Conservation (phyloP, 148 eudicot genomes). For the Persicaria tinctoria region DNA sequence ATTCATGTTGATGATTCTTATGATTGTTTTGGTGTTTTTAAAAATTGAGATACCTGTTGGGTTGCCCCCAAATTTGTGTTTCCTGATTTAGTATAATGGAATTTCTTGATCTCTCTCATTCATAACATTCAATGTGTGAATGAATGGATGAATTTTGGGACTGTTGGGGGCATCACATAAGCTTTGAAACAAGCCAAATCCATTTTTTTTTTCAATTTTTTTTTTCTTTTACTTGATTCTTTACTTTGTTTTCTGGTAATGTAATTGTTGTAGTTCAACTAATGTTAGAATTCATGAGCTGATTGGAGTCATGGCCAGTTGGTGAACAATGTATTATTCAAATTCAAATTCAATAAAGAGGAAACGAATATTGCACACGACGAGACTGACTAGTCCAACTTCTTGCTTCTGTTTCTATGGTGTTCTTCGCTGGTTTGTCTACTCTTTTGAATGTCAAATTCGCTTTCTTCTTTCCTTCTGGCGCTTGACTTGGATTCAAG, state of each 20-base stretch:
- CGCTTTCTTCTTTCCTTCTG: neutral
- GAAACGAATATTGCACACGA: neutral
- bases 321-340: neutral
- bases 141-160: neutral
- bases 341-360: neutral
- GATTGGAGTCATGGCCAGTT: conserved; percentile 3
- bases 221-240: neutral
- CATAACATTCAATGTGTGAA: neutral
- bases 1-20: conserved; percentile 8
- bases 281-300: conserved; percentile 13
- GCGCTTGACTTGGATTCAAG: neutral
- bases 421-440: neutral
- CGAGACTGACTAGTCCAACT: neutral
- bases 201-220: neutral
- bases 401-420: neutral
- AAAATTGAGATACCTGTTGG: conserved; percentile 7
- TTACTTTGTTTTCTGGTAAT: conserved; percentile 4
- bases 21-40: conserved; percentile 11
- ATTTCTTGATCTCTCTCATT: neutral
- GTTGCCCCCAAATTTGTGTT: conserved; percentile 11
- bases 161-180: conserved; percentile 8
- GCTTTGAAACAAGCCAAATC: conserved; percentile 12
- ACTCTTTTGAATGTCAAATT: neutral
- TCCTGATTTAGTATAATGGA: neutral
- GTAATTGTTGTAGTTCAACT: conserved; percentile 14